Conservation (phyloP, 768 basidiomycete species). For the Amanita thiersii region DNA sequence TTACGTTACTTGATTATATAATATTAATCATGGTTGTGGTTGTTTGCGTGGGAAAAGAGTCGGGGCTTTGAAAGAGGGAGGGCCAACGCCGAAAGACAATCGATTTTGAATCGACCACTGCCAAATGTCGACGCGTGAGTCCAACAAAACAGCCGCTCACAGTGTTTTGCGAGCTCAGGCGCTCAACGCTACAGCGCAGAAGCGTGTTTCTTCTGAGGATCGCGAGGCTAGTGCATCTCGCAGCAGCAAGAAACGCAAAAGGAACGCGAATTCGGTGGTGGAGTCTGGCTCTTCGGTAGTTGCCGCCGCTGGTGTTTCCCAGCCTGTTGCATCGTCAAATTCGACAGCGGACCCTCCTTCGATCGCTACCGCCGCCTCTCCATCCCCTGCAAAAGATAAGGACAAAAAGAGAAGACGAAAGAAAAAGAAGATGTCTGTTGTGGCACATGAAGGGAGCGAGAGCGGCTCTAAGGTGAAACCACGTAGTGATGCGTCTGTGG, state of each 20-base stretch:
- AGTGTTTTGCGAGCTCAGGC: slow-evolving; percentile 1
- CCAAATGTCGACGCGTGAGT: slow-evolving; percentile 2
- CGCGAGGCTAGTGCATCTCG: background rate
- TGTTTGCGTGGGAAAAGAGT: background rate
- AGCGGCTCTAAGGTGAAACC: slow-evolving; percentile 10
- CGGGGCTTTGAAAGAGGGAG: too few relatives aligned
- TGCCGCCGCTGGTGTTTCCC: slow-evolving; percentile 1
- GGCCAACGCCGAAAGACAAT: background rate
- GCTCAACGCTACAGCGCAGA: background rate
- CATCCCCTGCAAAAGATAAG: slow-evolving; percentile 19
- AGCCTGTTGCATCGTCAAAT: background rate
- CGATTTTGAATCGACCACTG: background rate
- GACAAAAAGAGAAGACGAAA: slow-evolving; percentile 29
- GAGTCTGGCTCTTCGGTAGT: slow-evolving; percentile 6
- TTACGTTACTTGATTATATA: too few relatives aligned
- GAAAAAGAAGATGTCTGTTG: slow-evolving; percentile 27
- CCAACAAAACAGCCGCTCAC: background rate
- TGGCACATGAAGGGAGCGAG: slow-evolving; percentile 14
- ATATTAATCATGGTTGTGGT: too few relatives aligned
- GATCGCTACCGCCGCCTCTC: background rate
- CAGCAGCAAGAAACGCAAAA: slow-evolving; percentile 6
- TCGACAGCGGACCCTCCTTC: background rate
- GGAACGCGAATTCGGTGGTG: background rate
- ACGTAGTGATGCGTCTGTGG: too few relatives aligned
- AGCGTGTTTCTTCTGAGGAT: slow-evolving; percentile 1